Conservation (phyloP, 164 flowering plant genomes). For the Akebia trifoliata region DNA sequence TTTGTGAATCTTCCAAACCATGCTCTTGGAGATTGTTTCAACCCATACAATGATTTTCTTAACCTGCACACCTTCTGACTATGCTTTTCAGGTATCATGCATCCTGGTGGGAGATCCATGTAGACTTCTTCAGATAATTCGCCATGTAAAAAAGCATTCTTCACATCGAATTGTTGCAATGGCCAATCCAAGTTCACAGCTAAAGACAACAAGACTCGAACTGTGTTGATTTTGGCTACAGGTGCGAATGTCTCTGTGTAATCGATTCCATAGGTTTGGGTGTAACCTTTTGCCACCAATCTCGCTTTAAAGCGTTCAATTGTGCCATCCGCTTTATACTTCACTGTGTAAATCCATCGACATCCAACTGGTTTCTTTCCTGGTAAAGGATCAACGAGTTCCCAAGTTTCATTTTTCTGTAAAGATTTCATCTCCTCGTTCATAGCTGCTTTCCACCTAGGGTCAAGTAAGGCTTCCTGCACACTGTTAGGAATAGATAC, state of each 20-base stretch:
- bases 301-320: constrained; percentile 3
- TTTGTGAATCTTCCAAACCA: not conserved
- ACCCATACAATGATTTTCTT: not conserved
- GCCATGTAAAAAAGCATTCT: no score
- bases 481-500: not conserved
- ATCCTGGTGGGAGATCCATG: no score
- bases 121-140: no score
- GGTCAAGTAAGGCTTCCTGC: not conserved
- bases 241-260: no score
- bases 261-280: not conserved
- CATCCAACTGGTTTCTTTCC: not conserved
- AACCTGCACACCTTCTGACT: not conserved
- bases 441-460: constrained; percentile 6
- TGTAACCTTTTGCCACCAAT: constrained; percentile 9
- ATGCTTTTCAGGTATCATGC: not conserved
- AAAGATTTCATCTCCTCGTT: not conserved
- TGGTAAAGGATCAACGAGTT: no score
- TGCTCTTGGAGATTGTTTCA: not conserved
- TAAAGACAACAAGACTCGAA: no score
- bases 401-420: not conserved
- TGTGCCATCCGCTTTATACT: constrained; percentile 4
- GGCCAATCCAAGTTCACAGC: no score
- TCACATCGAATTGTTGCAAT: no score
- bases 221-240: no score
- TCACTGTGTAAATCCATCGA: not conserved